A percentile compares a stretch with the other conserved stretches of the same genome.
phyloP scores from a whole-genome alignment of 2,329 filamentous ascomycete species.

The Trichoderma sp. region DNA sequence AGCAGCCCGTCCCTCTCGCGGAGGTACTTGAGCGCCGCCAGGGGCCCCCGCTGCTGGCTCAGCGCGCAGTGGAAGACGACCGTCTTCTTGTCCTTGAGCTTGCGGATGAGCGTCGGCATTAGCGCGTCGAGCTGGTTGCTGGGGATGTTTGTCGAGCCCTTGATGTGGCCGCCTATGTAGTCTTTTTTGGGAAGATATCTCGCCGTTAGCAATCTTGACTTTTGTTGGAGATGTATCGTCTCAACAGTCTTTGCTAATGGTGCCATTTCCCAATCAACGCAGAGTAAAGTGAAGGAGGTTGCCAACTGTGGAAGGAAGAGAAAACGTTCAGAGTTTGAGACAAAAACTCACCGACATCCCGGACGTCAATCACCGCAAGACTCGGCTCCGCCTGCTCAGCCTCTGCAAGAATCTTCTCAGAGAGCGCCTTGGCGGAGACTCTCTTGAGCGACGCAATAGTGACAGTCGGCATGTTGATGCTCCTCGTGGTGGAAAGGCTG shows the following conservation, averaged over 20 bases:
- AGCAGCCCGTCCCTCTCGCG: slow-evolving; percentile 64
- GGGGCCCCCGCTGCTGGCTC: slow-evolving; percentile 86
- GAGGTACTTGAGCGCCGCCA: slow-evolving; percentile 78
- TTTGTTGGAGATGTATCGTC: too few relatives aligned
- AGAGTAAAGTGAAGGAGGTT: not conserved
- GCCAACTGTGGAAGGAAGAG: not conserved
- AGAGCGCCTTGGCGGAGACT: slow-evolving; percentile 70
- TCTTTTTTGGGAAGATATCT: slow-evolving; percentile 54
- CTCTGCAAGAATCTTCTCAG: slow-evolving; percentile 62
- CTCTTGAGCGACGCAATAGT: slow-evolving; percentile 64
- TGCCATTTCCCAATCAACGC: too few relatives aligned
- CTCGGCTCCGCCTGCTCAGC: slow-evolving; percentile 44
- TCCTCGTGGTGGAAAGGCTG: not conserved
- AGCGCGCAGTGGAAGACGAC: slow-evolving; percentile 95
- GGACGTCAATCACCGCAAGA: slow-evolving; percentile 83
- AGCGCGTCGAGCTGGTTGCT: slow-evolving; percentile 71
- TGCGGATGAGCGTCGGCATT: slow-evolving; percentile 80
- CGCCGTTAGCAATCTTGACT: too few relatives aligned
- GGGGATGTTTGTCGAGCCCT: slow-evolving; percentile 74
- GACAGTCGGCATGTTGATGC: slow-evolving; percentile 45
- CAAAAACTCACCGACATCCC: slow-evolving; percentile 68
- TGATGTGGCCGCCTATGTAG: slow-evolving; percentile 88
- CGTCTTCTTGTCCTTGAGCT: slow-evolving; percentile 72
- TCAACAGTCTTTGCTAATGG: too few relatives aligned
- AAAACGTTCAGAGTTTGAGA: not conserved